phyloP scores from a whole-genome alignment of 176 grass and related monocot species.

The Aegilops umbellulata region DNA sequence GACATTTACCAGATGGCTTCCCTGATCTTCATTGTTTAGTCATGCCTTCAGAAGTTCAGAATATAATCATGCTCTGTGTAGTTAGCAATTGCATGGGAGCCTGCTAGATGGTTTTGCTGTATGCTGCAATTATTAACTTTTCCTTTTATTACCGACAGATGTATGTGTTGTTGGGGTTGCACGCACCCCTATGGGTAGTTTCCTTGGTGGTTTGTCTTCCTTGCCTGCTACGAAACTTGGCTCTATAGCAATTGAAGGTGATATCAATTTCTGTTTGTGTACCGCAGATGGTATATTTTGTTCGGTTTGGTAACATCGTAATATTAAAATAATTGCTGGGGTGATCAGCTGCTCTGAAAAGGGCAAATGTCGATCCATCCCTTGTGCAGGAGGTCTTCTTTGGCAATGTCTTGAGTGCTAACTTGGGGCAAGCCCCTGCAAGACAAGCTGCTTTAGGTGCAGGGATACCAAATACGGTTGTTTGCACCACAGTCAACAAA shows the following conservation, averaged over 20 bases:
- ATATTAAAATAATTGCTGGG: constrained; percentile 22
- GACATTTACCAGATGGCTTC: not conserved
- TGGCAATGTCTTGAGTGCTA: constrained; percentile 88
- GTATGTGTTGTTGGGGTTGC: constrained; percentile 82
- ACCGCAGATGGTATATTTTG: not conserved
- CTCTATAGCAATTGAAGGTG: constrained; percentile 69
- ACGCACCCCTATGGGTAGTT: constrained; percentile 85
- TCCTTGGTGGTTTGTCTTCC: constrained; percentile 82
- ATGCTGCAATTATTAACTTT: constrained; percentile 1
- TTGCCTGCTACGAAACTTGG: constrained; percentile 90
- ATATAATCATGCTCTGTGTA: not conserved
- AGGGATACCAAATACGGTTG: constrained; percentile 81
- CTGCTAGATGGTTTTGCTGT: not conserved
- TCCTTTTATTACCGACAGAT: constrained; percentile 50
- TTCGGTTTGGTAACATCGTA: not conserved
- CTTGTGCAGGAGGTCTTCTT: constrained; percentile 81
- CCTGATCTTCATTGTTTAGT: not conserved
- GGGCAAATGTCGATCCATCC: constrained; percentile 62
- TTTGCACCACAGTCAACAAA: constrained; percentile 89
- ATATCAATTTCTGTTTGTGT: not conserved
- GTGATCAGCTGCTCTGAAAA: constrained; percentile 61
- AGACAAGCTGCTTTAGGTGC: constrained; percentile 85
- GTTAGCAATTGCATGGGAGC: not conserved
- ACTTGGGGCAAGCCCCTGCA: constrained; percentile 89
- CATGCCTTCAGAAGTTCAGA: not conserved